Percentiles rank a stretch among this genome's conserved stretches.
Evolutionary conservation across 352 stramenopile species (phyloP).

Genomic region (Aphanomyces euteiches): DNA sequence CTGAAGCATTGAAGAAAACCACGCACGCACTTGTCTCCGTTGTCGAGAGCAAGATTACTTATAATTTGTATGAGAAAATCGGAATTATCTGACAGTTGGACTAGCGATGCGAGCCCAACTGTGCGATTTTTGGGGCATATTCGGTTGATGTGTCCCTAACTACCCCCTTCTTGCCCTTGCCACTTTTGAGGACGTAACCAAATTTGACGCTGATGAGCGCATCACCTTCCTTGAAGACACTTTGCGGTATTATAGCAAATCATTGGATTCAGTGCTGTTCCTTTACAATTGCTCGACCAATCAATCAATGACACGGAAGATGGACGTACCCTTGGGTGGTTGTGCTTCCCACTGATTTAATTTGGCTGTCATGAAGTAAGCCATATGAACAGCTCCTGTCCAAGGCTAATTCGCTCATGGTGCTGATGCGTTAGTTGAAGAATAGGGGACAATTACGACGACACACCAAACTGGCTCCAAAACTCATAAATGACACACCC

Average conservation of each 20-base stretch:
- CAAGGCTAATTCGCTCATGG: not conserved
- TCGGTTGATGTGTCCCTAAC: no score
- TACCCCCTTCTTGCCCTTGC: not conserved
- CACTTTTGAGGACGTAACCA: not conserved
- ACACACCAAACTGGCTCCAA: not conserved
- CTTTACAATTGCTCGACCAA: not conserved
- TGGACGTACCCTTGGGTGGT: not conserved
- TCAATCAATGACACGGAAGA: not conserved
- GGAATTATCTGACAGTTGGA: no score
- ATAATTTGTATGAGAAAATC: no score
- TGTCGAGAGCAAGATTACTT: no score
- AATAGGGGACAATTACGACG: not conserved
- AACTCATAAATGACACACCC: not conserved
- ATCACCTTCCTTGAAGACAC: not conserved
- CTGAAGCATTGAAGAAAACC: no score
- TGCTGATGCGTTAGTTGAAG: not conserved
- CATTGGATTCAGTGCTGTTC: not conserved
- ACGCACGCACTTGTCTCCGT: not conserved
- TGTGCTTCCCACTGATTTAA: not conserved
- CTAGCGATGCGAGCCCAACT: no score
- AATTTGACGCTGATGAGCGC: not conserved
- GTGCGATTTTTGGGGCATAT: no score
- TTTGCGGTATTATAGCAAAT: not conserved
- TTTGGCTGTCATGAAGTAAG: not conserved
- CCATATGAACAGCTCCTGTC: not conserved